A percentile compares a stretch with the other conserved stretches of the same genome.
These are phyloP conservation scores for Cladophialophora exuberans DNA, from an alignment of 2,329 filamentous ascomycete species.

Conservation along the genomic window DNA sequence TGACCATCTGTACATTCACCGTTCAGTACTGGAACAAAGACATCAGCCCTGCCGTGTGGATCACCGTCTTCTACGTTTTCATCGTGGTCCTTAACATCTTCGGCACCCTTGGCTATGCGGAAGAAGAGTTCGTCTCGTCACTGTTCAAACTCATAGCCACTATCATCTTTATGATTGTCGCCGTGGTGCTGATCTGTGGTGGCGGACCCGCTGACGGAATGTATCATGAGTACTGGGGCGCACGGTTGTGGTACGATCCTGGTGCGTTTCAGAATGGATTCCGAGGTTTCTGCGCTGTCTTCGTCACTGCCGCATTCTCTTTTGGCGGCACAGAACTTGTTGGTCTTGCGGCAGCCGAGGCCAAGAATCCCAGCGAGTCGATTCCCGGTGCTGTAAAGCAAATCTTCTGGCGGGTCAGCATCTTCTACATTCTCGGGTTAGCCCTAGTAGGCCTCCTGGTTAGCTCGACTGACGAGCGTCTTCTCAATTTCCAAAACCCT, in stretches of 20 bases:
- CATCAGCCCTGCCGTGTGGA: constrained; percentile 49
- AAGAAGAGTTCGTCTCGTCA: constrained; percentile 80
- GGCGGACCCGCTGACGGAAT: constrained; percentile 45
- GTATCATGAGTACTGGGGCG: constrained; percentile 38
- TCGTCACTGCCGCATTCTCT: constrained; percentile 61
- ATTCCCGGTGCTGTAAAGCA: constrained; percentile 53
- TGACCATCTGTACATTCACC: constrained; percentile 78
- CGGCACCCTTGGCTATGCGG: constrained; percentile 80
- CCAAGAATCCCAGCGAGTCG: constrained; percentile 54
- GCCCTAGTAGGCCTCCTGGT: constrained; percentile 52
- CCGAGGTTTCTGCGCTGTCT: constrained; percentile 58
- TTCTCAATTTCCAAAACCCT: constrained; percentile 44
- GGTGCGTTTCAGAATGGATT: constrained; percentile 46
- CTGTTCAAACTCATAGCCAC: constrained; percentile 70
- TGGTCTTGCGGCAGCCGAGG: constrained; percentile 57
- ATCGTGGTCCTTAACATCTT: constrained; percentile 80
- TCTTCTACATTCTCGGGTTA: constrained; percentile 52
- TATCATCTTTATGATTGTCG: constrained; percentile 31
- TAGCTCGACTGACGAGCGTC: constrained; percentile 42
- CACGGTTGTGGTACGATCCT: constrained; percentile 41
- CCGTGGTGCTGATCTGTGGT: constrained; percentile 35
- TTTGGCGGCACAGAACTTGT: constrained; percentile 60
- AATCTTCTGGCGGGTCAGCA: constrained; percentile 55
- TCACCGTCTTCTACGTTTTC: constrained; percentile 72
- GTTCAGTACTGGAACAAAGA: constrained; percentile 68